Percentiles rank a stretch among this genome's conserved stretches.
Conservation (phyloP, 306 rosid species). For the Rosa persica region DNA sequence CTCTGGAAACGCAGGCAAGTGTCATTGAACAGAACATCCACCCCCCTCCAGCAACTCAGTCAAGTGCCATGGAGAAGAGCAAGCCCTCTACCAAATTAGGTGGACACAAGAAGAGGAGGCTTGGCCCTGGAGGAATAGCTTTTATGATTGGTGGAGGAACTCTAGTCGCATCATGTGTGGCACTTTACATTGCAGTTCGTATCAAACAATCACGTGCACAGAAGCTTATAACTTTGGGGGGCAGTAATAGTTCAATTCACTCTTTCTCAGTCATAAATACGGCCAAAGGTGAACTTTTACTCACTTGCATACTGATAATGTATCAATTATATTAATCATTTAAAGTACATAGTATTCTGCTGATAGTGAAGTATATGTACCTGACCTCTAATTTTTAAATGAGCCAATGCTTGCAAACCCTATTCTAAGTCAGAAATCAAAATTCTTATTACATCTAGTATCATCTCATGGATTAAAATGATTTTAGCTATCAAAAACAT, state of each 20-base stretch:
- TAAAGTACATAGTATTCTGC: background rate
- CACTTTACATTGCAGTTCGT: slow-evolving; percentile 48
- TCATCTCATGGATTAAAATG: background rate
- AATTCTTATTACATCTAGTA: background rate
- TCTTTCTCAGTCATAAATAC: slow-evolving; percentile 39
- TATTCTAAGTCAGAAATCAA: background rate
- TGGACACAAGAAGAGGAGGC: slow-evolving; percentile 49
- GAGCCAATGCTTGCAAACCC: background rate
- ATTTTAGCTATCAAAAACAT: background rate
- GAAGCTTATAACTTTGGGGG: slow-evolving; percentile 36
- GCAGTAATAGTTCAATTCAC: slow-evolving; percentile 33
- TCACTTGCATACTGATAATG: slow-evolving; percentile 1
- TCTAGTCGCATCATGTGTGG: slow-evolving; percentile 59
- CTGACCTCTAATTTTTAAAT: background rate
- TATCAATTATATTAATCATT: background rate
- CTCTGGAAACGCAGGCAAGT: slow-evolving; percentile 41
- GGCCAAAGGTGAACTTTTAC: slow-evolving; percentile 51
- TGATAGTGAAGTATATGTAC: slow-evolving; percentile 2
- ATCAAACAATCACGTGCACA: slow-evolving; percentile 38
- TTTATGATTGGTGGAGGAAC: slow-evolving; percentile 68
- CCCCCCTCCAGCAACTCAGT: slow-evolving; percentile 64
- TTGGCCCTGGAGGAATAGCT: slow-evolving; percentile 74
- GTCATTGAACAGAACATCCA: slow-evolving; percentile 44
- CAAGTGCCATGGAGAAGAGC: slow-evolving; percentile 77
- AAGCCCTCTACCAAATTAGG: slow-evolving; percentile 36